A percentile compares a stretch with the other conserved stretches of the same genome.
Conservation (phyloP, 2,329 filamentous ascomycete genomes). For the Sarocladiaceae sp. region DNA sequence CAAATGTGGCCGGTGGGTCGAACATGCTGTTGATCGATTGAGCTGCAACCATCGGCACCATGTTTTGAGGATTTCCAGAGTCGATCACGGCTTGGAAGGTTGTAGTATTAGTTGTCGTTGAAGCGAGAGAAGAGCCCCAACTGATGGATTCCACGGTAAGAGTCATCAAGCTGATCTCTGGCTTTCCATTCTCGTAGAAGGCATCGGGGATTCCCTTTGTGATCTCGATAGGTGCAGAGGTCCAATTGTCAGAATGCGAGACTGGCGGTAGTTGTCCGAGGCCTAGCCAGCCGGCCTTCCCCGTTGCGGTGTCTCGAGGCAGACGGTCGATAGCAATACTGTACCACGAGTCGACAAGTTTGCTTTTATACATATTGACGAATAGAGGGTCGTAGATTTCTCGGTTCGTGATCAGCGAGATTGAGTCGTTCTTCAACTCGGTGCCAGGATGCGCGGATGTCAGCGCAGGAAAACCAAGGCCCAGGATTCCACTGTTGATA, state of each 20-base stretch:
- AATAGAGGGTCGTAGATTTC: constrained; percentile 14
- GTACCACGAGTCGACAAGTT: constrained; percentile 16
- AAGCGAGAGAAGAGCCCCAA: constrained; percentile 11
- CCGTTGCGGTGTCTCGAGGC: constrained; percentile 8
- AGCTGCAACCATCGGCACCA: constrained; percentile 30
- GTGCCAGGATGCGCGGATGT: constrained; percentile 16
- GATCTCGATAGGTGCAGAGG: constrained; percentile 15
- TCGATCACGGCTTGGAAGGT: constrained; percentile 36
- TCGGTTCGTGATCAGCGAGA: constrained; percentile 12
- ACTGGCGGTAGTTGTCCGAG: constrained; percentile 16
- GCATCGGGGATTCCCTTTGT: constrained; percentile 14
- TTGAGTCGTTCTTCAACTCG: constrained; percentile 9
- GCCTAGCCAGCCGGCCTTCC: constrained; percentile 16
- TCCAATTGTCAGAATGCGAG: constrained; percentile 12
- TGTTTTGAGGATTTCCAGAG: constrained; percentile 34
- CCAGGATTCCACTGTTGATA: constrained; percentile 17
- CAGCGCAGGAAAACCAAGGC: constrained; percentile 16
- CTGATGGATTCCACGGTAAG: constrained; percentile 13
- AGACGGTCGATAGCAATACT: constrained; percentile 17
- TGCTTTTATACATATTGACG: constrained; percentile 14
- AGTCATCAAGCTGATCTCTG: constrained; percentile 14
- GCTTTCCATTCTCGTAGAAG: constrained; percentile 11
- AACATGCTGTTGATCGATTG: constrained; percentile 32
- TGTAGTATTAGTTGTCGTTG: constrained; percentile 17
- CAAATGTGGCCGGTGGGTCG: constrained; percentile 30